Evolutionary conservation across 2,329 filamentous ascomycete species (phyloP).

Genomic region (Botrytis sinoallii): DNA sequence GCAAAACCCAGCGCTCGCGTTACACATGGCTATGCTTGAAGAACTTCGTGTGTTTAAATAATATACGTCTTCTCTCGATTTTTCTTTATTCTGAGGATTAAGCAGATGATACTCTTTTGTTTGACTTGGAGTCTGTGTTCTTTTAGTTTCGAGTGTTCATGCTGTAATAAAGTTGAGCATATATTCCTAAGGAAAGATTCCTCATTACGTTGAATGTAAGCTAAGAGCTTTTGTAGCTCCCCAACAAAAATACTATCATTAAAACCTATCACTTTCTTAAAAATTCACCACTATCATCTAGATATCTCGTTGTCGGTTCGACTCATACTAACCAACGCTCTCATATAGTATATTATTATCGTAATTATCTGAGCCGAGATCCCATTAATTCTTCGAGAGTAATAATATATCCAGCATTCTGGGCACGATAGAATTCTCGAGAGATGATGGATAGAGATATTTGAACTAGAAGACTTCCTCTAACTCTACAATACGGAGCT

Average conservation of each 20-base stretch:
- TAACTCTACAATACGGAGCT: not conserved
- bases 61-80: not conserved
- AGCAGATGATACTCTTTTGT: not conserved
- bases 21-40: not conserved
- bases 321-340: not conserved
- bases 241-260: not conserved
- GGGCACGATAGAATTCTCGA: not conserved
- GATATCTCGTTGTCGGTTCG: not conserved
- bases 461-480: not conserved
- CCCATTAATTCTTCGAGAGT: not conserved
- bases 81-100: not conserved
- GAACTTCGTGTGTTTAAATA: not conserved
- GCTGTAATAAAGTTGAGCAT: not conserved
- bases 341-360: not conserved
- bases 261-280: not conserved
- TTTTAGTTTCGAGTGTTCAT: not conserved
- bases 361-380: not conserved
- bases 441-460: not conserved
- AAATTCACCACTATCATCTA: not conserved
- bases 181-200: fast-evolving
- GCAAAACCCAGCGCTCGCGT: not conserved
- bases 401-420: not conserved
- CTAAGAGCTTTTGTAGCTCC: not conserved
- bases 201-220: not conserved
- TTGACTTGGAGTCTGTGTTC: not conserved